phyloP scores from a whole-genome alignment of 2,329 filamentous ascomycete genomes.

The Westerdykella sp. region DNA sequence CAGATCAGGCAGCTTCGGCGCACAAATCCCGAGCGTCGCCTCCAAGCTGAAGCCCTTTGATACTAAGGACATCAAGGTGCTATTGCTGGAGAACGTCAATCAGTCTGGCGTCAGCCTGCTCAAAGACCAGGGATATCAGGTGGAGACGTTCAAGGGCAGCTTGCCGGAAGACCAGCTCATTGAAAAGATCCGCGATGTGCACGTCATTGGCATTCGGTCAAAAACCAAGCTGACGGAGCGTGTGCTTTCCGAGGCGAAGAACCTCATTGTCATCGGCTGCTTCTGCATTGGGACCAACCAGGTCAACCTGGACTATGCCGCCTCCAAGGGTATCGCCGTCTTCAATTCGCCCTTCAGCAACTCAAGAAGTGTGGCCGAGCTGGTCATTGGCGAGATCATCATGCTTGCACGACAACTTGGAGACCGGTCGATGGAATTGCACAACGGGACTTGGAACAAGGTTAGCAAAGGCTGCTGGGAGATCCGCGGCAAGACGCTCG shows the following conservation, averaged over 20 bases:
- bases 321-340: constrained; percentile 81
- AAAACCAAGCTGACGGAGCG: constrained; percentile 90
- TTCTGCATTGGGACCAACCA: constrained; percentile 99
- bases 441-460: constrained; percentile 95
- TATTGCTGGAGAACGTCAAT: constrained; percentile 95
- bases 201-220: constrained; percentile 95
- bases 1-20: constrained; percentile 29
- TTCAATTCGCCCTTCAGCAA: constrained; percentile 99
- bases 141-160: constrained; percentile 83
- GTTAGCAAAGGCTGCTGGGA: constrained; percentile 97
- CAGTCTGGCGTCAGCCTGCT: constrained; percentile 80
- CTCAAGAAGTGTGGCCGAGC: constrained; percentile 90
- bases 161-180: constrained; percentile 90
- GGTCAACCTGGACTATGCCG: constrained; percentile 79
- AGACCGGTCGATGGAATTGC: constrained; percentile 90
- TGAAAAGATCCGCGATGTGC: constrained; percentile 95
- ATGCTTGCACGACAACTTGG: constrained; percentile 82
- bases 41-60: constrained; percentile 90
- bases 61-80: constrained; percentile 91
- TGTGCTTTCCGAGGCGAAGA: constrained; percentile 83
- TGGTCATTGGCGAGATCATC: constrained; percentile 93
- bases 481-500: constrained; percentile 92
- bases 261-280: constrained; percentile 91
- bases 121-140: constrained; percentile 83
- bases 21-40: constrained; percentile 23